Conservation (phyloP, 176 grass and related monocot genomes). For the Zea luxurians region DNA sequence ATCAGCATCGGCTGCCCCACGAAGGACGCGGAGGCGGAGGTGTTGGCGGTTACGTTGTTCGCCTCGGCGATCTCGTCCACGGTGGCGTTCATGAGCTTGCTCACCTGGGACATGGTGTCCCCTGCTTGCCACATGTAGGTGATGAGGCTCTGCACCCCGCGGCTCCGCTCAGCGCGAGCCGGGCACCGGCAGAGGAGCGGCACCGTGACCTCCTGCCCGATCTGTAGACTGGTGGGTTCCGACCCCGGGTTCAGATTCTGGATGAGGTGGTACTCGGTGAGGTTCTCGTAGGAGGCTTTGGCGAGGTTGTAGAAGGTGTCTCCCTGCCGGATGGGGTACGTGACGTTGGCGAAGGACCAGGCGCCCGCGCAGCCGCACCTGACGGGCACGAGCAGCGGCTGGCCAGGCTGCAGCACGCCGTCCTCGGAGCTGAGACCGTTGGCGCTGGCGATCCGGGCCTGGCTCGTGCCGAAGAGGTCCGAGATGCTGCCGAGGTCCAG, state of each 20-base stretch:
- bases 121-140: conserved; percentile 54
- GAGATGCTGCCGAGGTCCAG: conserved; percentile 48
- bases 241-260: conserved; percentile 37
- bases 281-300: conserved; percentile 37
- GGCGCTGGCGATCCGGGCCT: conserved; percentile 34
- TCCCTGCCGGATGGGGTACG: conserved; percentile 38
- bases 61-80: conserved; percentile 18
- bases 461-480: conserved; percentile 62
- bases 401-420: conserved; percentile 40
- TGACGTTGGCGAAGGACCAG: conserved; percentile 54
- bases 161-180: background rate
- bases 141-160: conserved; percentile 23
- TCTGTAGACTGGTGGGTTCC: background rate
- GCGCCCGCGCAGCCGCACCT: conserved; percentile 48
- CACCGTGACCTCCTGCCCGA: conserved; percentile 39
- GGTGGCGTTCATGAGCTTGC: conserved; percentile 37
- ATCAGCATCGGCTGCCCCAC: conserved; percentile 41
- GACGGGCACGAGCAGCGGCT: conserved; percentile 59
- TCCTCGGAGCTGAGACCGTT: conserved; percentile 56
- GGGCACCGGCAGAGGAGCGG: conserved; percentile 64
- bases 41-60: conserved; percentile 35
- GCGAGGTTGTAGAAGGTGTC: conserved; percentile 56
- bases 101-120: conserved; percentile 43
- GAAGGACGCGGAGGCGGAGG: conserved; percentile 17
- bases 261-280: conserved; percentile 33